phyloP scores from a whole-genome alignment of 345 rosid species.

The Crucihimalaya himalaica region DNA sequence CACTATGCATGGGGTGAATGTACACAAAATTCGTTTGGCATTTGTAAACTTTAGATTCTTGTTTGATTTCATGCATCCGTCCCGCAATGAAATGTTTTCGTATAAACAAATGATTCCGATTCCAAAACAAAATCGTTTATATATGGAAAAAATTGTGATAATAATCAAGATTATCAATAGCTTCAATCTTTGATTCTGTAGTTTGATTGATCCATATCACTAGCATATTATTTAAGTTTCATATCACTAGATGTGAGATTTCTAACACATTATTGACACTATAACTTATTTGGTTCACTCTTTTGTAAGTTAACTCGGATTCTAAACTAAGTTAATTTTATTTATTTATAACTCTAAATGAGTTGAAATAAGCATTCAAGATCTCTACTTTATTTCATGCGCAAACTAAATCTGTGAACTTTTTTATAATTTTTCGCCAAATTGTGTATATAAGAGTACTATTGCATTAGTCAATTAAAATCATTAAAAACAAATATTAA shows the following conservation, averaged over 20 bases:
- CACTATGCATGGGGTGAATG: conserved; percentile 9
- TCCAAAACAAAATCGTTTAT: not conserved
- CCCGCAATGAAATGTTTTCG: not conserved
- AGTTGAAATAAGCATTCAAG: too few species aligned
- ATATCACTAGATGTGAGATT: not conserved
- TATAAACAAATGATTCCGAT: conserved; percentile 3
- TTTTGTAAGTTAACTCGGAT: not conserved
- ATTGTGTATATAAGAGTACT: not conserved
- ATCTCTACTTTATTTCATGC: not conserved
- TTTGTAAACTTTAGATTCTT: conserved; percentile 11
- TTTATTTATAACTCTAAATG: not conserved
- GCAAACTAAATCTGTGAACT: too few species aligned
- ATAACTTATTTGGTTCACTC: not conserved
- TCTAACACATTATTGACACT: not conserved
- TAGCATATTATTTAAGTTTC: not conserved
- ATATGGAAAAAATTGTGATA: too few species aligned
- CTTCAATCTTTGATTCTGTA: not conserved
- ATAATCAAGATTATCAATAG: not conserved
- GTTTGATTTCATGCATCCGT: not conserved
- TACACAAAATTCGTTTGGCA: conserved; percentile 13
- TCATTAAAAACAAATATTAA: not conserved
- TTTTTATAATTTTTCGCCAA: not conserved
- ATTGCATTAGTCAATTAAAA: conserved; percentile 5
- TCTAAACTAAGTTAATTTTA: not conserved
- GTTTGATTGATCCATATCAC: not conserved